phyloP scores from a whole-genome alignment of 441 rosid genomes.

The Brassica balearica region DNA sequence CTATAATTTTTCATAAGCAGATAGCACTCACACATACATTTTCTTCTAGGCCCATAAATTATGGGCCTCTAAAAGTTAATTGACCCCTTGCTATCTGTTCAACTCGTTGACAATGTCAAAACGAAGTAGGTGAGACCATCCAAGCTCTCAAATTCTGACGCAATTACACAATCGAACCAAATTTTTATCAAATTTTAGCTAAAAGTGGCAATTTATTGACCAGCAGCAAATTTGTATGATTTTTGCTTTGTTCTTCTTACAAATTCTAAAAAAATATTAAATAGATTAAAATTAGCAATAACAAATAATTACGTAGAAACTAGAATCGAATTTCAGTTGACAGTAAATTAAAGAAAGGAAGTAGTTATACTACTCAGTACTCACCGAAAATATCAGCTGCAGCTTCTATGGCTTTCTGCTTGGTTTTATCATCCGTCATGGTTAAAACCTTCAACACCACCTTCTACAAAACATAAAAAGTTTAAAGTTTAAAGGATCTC shows the following conservation, averaged over 20 bases:
- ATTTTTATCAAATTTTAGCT: background rate
- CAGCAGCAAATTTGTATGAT: background rate
- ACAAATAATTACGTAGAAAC: conserved; percentile 4
- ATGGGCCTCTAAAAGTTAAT: background rate
- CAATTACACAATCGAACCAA: conserved; percentile 1
- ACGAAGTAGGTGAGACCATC: conserved; percentile 13
- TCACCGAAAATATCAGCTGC: conserved; percentile 91
- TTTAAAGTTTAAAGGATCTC: background rate
- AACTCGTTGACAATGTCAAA: conserved; percentile 22
- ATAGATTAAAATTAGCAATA: background rate
- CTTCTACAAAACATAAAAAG: conserved; percentile 49
- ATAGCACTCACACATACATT: conserved; percentile 4
- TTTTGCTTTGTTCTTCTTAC: background rate
- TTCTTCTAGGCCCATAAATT: background rate
- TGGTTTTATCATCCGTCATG: conserved; percentile 93
- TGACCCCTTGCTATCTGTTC: background rate
- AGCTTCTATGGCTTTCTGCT: conserved; percentile 93
- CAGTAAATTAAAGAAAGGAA: background rate
- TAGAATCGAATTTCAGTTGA: background rate
- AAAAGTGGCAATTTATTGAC: conserved; percentile 1
- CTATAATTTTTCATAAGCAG: background rate
- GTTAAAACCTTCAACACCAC: conserved; percentile 85
- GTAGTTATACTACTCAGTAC: conserved; percentile 40
- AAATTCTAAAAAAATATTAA: background rate
- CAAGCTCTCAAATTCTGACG: conserved; percentile 10